Conservation (phyloP, 805 yeast species). For the Ogataea chonburiensis region DNA sequence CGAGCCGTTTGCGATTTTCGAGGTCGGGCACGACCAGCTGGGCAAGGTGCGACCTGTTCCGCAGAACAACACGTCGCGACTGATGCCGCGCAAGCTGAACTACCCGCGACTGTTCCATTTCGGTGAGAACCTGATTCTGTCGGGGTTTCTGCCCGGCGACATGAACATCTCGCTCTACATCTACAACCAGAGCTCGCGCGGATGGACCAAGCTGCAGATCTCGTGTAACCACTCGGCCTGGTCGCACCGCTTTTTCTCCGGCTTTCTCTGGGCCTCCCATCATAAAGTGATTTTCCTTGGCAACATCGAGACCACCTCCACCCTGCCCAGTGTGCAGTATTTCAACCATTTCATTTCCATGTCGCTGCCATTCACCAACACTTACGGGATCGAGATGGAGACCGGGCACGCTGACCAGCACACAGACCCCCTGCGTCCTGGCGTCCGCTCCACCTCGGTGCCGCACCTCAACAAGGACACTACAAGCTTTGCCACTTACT, state of each 20-base stretch:
- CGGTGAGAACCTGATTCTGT: conserved; percentile 62
- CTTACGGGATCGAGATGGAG: conserved; percentile 29
- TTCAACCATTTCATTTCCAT: conserved; percentile 49
- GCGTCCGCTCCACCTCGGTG: conserved; percentile 1
- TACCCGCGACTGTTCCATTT: conserved; percentile 63
- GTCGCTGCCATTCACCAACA: conserved; percentile 52
- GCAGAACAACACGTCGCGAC: conserved; percentile 6
- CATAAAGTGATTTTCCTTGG: conserved; percentile 69
- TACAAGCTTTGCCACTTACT: conserved; percentile 62
- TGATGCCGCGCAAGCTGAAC: conserved; percentile 46
- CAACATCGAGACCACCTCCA: conserved; percentile 41
- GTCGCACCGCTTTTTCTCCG: conserved; percentile 62
- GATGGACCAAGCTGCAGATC: conserved; percentile 64
- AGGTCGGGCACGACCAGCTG: conserved; percentile 1
- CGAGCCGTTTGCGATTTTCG: conserved; percentile 29
- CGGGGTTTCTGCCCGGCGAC: conserved; percentile 55
- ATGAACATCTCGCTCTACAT: conserved; percentile 47
- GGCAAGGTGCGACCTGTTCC: conserved; percentile 15
- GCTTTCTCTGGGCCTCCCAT: conserved; percentile 75
- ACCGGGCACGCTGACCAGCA: no score
- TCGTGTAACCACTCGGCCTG: conserved; percentile 52
- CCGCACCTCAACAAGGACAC: conserved; percentile 10
- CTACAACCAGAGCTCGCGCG: conserved; percentile 52
- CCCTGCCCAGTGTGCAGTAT: conserved; percentile 47
- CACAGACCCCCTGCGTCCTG: background rate